Percentiles rank a stretch among this genome's conserved stretches.
phyloP scores from a whole-genome alignment of 495 filamentous ascomycete genomes.

The Xylaria sp. region DNA sequence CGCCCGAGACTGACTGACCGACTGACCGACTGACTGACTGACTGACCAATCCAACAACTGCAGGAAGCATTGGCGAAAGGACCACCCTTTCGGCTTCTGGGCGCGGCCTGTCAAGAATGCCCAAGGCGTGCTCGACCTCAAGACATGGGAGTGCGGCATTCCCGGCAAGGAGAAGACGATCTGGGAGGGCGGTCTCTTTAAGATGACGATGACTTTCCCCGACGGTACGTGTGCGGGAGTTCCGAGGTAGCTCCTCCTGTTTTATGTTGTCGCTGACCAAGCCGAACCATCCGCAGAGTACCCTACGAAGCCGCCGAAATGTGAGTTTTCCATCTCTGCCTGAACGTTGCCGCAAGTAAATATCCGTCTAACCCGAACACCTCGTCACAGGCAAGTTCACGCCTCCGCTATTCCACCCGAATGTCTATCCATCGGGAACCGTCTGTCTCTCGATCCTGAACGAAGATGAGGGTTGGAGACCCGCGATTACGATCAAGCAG shows the following conservation, averaged over 20 bases:
- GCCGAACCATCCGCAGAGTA: conserved; percentile 70
- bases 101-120: conserved; percentile 83
- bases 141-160: conserved; percentile 95
- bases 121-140: conserved; percentile 86
- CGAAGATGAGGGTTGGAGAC: conserved; percentile 98
- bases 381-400: conserved; percentile 84
- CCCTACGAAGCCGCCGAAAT: conserved; percentile 98
- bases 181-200: conserved; percentile 96
- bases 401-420: conserved; percentile 96
- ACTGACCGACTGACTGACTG: conserved; percentile 33
- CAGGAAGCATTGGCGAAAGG: conserved; percentile 95
- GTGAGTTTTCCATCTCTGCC: conserved; percentile 57
- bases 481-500: conserved; percentile 97
- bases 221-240: conserved; percentile 72
- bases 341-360: conserved; percentile 17
- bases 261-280: conserved; percentile 34
- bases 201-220: conserved; percentile 89
- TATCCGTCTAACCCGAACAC: conserved; percentile 35
- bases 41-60: conserved; percentile 25
- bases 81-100: conserved; percentile 98
- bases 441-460: conserved; percentile 98
- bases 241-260: conserved; percentile 4
- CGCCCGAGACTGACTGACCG: conserved; percentile 13
- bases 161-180: conserved; percentile 95
- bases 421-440: conserved; percentile 97